Conservation (phyloP, 169 alveolate genomes). For the Eimeria maxima region DNA sequence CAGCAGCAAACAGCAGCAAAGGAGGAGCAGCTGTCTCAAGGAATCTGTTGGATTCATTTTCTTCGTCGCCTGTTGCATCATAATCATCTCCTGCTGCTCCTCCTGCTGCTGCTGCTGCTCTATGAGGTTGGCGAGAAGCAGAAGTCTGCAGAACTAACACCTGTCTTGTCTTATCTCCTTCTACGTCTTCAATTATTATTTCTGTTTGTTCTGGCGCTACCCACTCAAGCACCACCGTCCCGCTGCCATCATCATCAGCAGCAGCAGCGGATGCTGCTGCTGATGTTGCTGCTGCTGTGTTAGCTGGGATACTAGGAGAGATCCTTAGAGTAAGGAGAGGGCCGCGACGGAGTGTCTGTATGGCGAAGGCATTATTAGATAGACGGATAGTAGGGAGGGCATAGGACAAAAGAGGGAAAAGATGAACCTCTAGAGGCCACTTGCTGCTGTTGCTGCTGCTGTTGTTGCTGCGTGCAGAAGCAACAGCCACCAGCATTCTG, state of each 20-base stretch:
- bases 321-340: constrained; percentile 32
- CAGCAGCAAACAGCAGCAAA: background rate
- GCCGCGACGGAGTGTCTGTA: background rate
- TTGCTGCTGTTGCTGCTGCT: constrained; percentile 13
- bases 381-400: background rate
- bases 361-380: constrained; percentile 3
- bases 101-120: too few relatives aligned
- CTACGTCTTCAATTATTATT: background rate
- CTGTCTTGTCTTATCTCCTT: background rate
- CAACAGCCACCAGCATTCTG: background rate
- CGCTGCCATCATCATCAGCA: background rate
- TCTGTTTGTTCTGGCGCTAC: constrained; percentile 3
- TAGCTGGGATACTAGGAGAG: background rate
- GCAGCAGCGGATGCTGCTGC: too few relatives aligned
- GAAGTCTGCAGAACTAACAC: background rate
- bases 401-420: background rate
- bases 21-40: constrained; percentile 39
- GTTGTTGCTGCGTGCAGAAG: constrained; percentile 19
- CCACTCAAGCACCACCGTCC: background rate
- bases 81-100: background rate
- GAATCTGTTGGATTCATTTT: background rate
- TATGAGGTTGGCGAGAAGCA: background rate
- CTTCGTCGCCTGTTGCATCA: background rate
- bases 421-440: background rate
- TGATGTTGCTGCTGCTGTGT: background rate